Conservation (phyloP, 2,329 filamentous ascomycete species). For the Camptophora hylomeconis region DNA sequence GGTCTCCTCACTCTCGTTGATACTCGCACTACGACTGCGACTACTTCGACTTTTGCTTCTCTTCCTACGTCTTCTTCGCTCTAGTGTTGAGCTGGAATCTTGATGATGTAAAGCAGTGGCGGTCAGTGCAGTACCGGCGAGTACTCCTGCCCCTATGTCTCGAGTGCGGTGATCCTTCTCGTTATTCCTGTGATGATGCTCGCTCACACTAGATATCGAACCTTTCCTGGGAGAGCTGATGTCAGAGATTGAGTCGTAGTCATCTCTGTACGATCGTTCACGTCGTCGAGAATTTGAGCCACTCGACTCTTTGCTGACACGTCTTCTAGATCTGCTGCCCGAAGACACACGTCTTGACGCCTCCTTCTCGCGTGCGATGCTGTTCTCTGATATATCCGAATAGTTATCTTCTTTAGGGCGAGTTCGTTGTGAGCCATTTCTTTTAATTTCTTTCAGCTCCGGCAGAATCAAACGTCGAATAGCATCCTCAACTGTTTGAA, state of each 20-base stretch:
- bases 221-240: constrained; percentile 30
- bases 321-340: constrained; percentile 40
- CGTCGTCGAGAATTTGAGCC: constrained; percentile 40
- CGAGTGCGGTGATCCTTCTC: constrained; percentile 38
- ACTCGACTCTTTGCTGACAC: constrained; percentile 45
- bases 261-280: constrained; percentile 39
- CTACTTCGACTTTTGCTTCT: constrained; percentile 38
- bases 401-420: constrained; percentile 49
- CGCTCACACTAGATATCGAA: constrained; percentile 32
- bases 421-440: constrained; percentile 64
- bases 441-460: constrained; percentile 80
- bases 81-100: constrained; percentile 48
- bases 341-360: constrained; percentile 40
- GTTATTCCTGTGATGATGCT: constrained; percentile 41
- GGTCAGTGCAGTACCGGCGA: constrained; percentile 45
- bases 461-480: constrained; percentile 82
- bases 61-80: constrained; percentile 24
- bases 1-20: constrained; percentile 42
- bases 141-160: constrained; percentile 42
- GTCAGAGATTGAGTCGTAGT: constrained; percentile 35
- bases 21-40: constrained; percentile 37
- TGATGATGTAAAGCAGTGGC: constrained; percentile 51
- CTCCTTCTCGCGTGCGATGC: constrained; percentile 41
- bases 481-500: constrained; percentile 86
- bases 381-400: constrained; percentile 46